phyloP scores from a whole-genome alignment of 2,329 filamentous ascomycete genomes.

The Claviceps maximensis region DNA sequence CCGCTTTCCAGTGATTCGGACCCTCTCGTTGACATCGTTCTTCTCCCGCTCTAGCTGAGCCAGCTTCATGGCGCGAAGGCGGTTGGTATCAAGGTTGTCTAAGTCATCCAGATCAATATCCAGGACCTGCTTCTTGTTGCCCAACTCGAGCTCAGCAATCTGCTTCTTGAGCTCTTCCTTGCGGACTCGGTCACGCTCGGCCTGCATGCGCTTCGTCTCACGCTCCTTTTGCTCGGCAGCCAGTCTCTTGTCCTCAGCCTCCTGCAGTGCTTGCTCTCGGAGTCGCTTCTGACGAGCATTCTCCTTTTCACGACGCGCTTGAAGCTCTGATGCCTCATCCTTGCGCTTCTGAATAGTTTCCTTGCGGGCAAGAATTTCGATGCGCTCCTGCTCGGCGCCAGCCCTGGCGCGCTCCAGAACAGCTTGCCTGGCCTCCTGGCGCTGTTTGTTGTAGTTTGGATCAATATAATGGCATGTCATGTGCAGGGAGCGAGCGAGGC shows the following conservation, averaged over 20 bases:
- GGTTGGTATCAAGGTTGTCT: conserved; percentile 76
- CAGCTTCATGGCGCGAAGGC: conserved; percentile 87
- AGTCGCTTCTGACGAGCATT: conserved; percentile 79
- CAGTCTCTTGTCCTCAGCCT: conserved; percentile 79
- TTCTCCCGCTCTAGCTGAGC: conserved; percentile 95
- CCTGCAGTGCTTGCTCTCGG: conserved; percentile 74
- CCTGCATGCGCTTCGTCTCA: conserved; percentile 72
- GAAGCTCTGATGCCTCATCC: conserved; percentile 79
- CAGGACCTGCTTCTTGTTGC: conserved; percentile 52
- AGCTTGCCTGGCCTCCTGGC: conserved; percentile 63
- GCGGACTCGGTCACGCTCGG: conserved; percentile 78
- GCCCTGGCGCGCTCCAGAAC: conserved; percentile 72
- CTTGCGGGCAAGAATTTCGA: conserved; percentile 71
- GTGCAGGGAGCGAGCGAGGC: conserved; percentile 80
- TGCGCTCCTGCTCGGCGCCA: conserved; percentile 85
- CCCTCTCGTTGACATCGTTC: conserved; percentile 83
- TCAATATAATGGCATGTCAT: conserved; percentile 95
- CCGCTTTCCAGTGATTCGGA: conserved; percentile 85
- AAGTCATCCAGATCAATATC: conserved; percentile 70
- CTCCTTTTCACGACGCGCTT: conserved; percentile 83
- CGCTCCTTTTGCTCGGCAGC: conserved; percentile 88
- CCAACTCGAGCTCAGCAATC: conserved; percentile 77
- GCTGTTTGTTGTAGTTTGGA: conserved; percentile 71
- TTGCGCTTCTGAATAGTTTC: conserved; percentile 94
- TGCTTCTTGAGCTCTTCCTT: conserved; percentile 91